Base-by-base conservation (phyloP, 129 eudicot genomes). In the Ambrosia trifida region DNA sequence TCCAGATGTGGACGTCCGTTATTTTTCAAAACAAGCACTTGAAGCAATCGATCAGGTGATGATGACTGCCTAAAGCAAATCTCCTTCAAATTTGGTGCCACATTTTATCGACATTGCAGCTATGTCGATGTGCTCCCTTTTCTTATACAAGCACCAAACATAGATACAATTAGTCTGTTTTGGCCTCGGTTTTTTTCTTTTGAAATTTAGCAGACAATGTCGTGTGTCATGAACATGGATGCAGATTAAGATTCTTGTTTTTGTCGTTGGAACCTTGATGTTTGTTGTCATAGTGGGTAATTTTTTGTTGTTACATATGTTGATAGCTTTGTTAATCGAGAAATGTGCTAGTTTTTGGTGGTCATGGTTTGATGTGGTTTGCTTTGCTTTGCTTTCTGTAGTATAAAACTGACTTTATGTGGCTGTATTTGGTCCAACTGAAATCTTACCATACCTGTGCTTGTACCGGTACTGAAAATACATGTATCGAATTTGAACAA, bases 1-100 rank as follows among this genome's bases (percentile, higher is more conserved):
- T 69, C 99, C 99, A 18, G 99, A 95, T 68, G 99, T 95, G 4
- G 99, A 95, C 81, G 99, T 94, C 31, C 97, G 99, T 59, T 90
- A 43, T 61, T 95, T 87, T 19, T 94, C 99, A 4, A 95, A 88
- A 72, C 86, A 90, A 81, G 99, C 99, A 10, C 97, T 95, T 40
- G 96, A 90, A 73, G 91, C 99, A 0, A 90, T 84, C 30, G 96
- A 95, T 64, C 66, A 86, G 50, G 97, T 81, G 51, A 94, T 94
- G 95, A 93, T 93, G 99, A 80, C 97, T 7, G 83, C 86, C 80
- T 86, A 86, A 72, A 36, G 66, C 13, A 54, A 70, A 36, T 38
- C 28, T 3, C 13, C n/a, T 33, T 62, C 57, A 59, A 71, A 74
- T 41, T 73, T 45, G 52, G 30, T 10, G 73, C 44, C 31, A 20